These are phyloP conservation scores for Dacryopinax spathularia DNA, from an alignment of 768 basidiomycete genomes.

Conservation along the genomic window DNA sequence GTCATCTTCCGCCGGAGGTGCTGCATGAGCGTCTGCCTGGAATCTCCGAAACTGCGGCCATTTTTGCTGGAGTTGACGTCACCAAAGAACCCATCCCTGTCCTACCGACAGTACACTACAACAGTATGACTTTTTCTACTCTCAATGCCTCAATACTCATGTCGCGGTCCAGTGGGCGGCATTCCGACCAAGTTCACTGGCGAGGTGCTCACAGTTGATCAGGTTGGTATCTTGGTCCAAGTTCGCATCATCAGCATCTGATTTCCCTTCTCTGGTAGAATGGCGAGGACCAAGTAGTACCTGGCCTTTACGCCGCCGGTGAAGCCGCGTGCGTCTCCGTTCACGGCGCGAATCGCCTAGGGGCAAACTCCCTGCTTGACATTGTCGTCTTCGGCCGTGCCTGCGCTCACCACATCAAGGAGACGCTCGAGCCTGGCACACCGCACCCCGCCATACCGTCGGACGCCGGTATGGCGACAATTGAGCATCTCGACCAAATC, in stretches of 20 bases:
- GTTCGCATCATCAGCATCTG: not conserved
- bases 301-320: conserved; percentile 94
- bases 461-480: conserved; percentile 68
- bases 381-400: conserved; percentile 99
- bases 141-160: conserved; percentile 4
- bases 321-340: conserved; percentile 99
- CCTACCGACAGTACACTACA: conserved; percentile 95
- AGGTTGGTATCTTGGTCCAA: conserved; percentile 24
- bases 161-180: conserved; percentile 67
- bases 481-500: conserved; percentile 81
- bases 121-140: conserved; percentile 47
- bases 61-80: conserved; percentile 97
- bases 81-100: conserved; percentile 99
- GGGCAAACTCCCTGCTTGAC: conserved; percentile 96
- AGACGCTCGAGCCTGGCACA: conserved; percentile 75
- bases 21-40: conserved; percentile 94
- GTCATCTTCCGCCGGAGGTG: conserved; percentile 89
- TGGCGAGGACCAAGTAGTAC: conserved; percentile 87
- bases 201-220: conserved; percentile 80
- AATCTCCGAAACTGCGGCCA: conserved; percentile 98
- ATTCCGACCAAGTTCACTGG: conserved; percentile 98
- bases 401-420: conserved; percentile 94
- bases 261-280: conserved; percentile 25
- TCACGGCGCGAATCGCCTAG: conserved; percentile 97
- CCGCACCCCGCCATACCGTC: conserved; percentile 79